Evolutionary conservation across 805 yeast species (phyloP), one percentile per base, ranked within the genome.

Genomic region (Scheffersomyces ergatensis): DNA sequence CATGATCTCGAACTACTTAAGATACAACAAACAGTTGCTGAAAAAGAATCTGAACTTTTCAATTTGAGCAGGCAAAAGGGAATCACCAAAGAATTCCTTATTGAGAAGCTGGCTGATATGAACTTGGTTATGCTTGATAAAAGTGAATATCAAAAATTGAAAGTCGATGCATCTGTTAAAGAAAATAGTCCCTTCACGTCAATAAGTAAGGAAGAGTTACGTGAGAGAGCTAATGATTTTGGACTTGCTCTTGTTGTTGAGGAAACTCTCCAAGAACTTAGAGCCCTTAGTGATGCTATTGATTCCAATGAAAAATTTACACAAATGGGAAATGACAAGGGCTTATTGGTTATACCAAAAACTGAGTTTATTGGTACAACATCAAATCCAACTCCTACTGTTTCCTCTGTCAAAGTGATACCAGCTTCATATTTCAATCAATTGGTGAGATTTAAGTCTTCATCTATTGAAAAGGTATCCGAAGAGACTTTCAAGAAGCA

Each of bases 401-500:
- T 70, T 11, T 60, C 66, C 3, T 76, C 77, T 45, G 81, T 83
- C 25, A 82, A 81, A 43, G 80, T 82, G 8, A 55, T 85, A 25
- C 89, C 92, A 5, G 65, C 74, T 5, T 70, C 81, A 2, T 83
- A 83, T 55, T 85, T 82, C 60, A 75, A 76, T 47, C 78, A 77
- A 54, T 60, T 85, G 45, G 55, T 76, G 21, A 71, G 75, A 40
- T 70, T 63, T 17, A 77, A 72, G 36, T 41, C 63, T 1, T 54
- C 71, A 50, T 63, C 69, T 19, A 57, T 76, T 36, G 78, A 73
- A 35, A 70, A 70, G 46, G 62, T 75, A 2, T 49, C 69, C 0
- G 74, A 75, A 40, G 79, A 71, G 2, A 66, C 62, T 6, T 62
- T 79, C 43, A 65, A 60, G 45, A 57, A 60, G 14, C 69, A 76